Evolutionary conservation across 306 rosid genomes (phyloP), one percentile per base, ranked within the genome.

Genomic region (Cicer yamashitae): DNA sequence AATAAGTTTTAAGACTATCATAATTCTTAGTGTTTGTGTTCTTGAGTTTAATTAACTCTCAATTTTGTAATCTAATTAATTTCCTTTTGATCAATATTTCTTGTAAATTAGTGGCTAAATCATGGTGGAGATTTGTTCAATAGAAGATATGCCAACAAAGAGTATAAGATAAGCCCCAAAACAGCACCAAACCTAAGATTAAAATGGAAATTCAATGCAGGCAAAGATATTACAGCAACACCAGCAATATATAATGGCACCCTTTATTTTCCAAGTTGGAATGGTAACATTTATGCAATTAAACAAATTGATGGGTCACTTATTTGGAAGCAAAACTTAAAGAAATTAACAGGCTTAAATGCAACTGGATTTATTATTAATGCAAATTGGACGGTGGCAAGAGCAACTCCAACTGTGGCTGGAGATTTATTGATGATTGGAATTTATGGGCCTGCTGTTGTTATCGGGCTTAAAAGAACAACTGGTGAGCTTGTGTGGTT

Each of bases 261-360:
- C n/a, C 58, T 89, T 61, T 91, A 91, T 67, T 89, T 89, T 47
- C 93, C 92, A 17, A 86, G 94, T 64, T 88, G 94, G 93, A 89
- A 91, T 54, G 97, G 97, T 1, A 78, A 82, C 70, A 70, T 89
- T n/a, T 89, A 84, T n/a, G 92, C 94, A 1, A 69, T 89, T 45
- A 87, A 74, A 61, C 75, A 74, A 74, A 12, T 0, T 0, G 79
- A 80, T 74, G 84, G 79, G 37, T 73, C 79, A 1, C 65, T 80
- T 57, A 57, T 80, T 39, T 83, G 86, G 86, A 8, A 54, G 83
- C 52, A 83, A 34, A 79, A 75, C 51, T 13, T 83, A 83, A 57
- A 74, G 30, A 11, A 76, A 37, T 11, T 87, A 40, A 89, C 92
- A 0, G 89, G 94, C 2, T 50, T 89, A 41, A 83, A 73, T 56